Conservation (phyloP, 1,139 yeast genomes). For the Yamadazyma conglobata region DNA sequence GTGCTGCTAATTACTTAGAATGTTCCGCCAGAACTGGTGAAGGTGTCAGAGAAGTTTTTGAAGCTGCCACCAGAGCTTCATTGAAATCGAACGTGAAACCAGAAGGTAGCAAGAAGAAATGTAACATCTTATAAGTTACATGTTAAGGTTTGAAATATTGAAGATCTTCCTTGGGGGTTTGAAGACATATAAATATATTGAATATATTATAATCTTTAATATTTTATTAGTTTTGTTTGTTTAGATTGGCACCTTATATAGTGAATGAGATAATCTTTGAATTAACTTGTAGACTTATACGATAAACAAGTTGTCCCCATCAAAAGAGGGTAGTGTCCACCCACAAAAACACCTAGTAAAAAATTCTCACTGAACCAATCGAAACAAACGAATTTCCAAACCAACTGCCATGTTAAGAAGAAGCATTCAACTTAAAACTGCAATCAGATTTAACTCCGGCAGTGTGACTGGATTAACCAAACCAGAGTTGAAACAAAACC, state of each 20-base stretch:
- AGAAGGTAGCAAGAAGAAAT: conserved; percentile 53
- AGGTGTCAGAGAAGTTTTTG: conserved; percentile 89
- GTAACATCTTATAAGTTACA: conserved; percentile 55
- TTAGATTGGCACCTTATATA: conserved; percentile 3
- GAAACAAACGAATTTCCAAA: conserved; percentile 8
- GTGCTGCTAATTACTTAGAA: conserved; percentile 83
- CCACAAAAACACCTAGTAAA: too few species aligned
- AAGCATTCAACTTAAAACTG: conserved; percentile 5
- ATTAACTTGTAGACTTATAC: too few species aligned
- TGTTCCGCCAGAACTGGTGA: conserved; percentile 92
- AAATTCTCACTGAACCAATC: conserved; percentile 8
- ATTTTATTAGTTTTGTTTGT: conserved; percentile 3
- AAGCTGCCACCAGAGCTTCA: conserved; percentile 89
- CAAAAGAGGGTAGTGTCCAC: too few species aligned
- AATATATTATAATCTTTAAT: too few species aligned
- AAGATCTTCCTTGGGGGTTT: too few species aligned
- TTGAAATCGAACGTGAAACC: conserved; percentile 61
- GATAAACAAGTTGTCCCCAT: too few species aligned
- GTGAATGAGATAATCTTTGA: too few species aligned
- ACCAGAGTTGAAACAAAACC: conserved; percentile 33
- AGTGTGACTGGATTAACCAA: conserved; percentile 39
- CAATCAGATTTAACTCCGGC: conserved; percentile 15
- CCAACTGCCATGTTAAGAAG: conserved; percentile 10
- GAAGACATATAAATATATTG: too few species aligned
- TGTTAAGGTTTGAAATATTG: too few species aligned